Evolutionary conservation across 2,329 filamentous ascomycete genomes (phyloP).

Genomic region (Lachnellula hyalina): DNA sequence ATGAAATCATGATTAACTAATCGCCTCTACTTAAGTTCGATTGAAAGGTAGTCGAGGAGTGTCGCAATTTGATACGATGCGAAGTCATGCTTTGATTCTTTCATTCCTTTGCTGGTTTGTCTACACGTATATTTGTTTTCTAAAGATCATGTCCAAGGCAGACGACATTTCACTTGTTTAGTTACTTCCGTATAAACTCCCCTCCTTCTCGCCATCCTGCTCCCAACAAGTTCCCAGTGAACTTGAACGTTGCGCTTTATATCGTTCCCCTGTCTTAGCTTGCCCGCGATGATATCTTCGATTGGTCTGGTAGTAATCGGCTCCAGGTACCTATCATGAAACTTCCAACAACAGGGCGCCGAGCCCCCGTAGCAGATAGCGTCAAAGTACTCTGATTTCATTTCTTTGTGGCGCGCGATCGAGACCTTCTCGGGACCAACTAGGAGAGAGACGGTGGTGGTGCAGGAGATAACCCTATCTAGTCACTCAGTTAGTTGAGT

Average conservation of each 20-base stretch:
- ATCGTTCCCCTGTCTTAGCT: background rate
- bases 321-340: background rate
- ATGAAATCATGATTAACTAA: background rate
- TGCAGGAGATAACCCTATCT: background rate
- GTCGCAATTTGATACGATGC: too few species aligned
- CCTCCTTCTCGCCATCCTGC: background rate
- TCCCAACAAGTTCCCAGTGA: too few species aligned
- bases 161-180: too few species aligned
- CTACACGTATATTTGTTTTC: too few species aligned
- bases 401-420: slow-evolving; percentile 2
- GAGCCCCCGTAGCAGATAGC: background rate
- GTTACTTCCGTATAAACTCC: too few species aligned
- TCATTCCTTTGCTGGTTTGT: too few species aligned
- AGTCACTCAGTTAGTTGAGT: background rate
- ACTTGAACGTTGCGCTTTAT: background rate
- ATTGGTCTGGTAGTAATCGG: background rate
- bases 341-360: background rate
- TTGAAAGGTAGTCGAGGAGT: too few species aligned
- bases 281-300: background rate
- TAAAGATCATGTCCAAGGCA: too few species aligned
- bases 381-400: slow-evolving; percentile 6
- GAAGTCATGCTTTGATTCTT: too few species aligned
- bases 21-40: background rate
- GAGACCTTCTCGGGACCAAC: background rate
- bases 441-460: background rate